These are phyloP conservation scores for Trichoderma breve DNA, from an alignment of 2,329 filamentous ascomycete genomes.

Conservation along the genomic window DNA sequence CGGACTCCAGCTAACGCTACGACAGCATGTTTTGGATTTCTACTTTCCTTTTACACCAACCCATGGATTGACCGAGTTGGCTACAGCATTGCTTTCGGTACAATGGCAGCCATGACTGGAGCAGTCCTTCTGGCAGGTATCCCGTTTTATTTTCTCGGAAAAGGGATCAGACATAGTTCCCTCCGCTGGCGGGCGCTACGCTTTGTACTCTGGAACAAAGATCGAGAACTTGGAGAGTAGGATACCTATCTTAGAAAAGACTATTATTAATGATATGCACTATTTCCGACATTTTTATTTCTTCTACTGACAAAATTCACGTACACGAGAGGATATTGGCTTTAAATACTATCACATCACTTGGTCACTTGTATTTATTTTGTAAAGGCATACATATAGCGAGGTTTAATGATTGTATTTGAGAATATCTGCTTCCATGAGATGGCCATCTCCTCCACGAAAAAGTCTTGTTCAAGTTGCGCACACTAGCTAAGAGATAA, in stretches of 20 bases:
- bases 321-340: too few species aligned
- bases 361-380: not conserved
- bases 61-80: not conserved
- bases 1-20: not conserved
- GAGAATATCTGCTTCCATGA: not conserved
- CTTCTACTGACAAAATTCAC: not conserved
- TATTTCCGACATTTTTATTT: not conserved
- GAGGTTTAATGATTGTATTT: not conserved
- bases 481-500: not conserved
- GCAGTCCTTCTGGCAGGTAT: not conserved
- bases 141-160: not conserved
- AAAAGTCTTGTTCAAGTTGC: not conserved
- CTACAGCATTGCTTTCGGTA: not conserved
- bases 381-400: not conserved
- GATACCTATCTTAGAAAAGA: not conserved
- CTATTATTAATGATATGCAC: too few species aligned
- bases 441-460: not conserved
- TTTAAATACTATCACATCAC: not conserved
- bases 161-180: not conserved
- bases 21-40: not conserved
- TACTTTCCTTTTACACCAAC: not conserved
- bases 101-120: not conserved
- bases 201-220: not conserved
- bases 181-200: not conserved
- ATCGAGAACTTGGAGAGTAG: not conserved